Base-by-base conservation (phyloP, 805 yeast species). In the Wickerhamiella shivajii region DNA sequence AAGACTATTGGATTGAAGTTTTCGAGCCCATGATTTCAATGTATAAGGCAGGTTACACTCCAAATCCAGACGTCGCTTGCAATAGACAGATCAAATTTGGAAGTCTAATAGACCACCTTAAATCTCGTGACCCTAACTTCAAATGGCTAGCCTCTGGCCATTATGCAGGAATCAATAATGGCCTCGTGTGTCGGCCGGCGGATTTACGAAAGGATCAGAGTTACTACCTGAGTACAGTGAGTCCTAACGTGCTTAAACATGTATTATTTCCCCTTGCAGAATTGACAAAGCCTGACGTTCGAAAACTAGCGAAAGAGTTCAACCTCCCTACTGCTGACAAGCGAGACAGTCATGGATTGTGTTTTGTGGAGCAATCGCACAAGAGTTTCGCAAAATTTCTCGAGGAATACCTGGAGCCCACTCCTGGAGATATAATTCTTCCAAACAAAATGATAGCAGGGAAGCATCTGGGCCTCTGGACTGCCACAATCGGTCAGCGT, bases 11-110 rank as follows among this genome's bases (percentile, higher is more conserved):
- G 98, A 60, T 63, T 13, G 76, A 77, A 36, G 97, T 90, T 6
- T 90, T 90, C 52, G 76, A 71, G 50, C 97, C 98, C 2, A 87
- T 90, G 96, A 55, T 90, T 15, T 69, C 69, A 3, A 64, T 62
- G 47, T 90, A 85, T 51, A 57, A 63, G 22, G 47, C 41, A 7
- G 98, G 98, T 0, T 46, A 64, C 26, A 90, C 98, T 1, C 98
- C 98, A 0, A 90, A 90, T 46, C 97, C 98, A 1, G 98, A 90
- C 51, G 75, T 85, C 14, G 71, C 75, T 13, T 90, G 98, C 52
- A 90, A 90, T 53, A 65, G 67, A 38, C 68, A 70, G 50, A 77
- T 90, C 44, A 90, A 90, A 52, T 90, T 90, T 58, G 97, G 98
- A 2, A 66, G 63, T 35, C 62, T 90, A 56, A 54, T 74, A 4